These are phyloP conservation scores for Psilocybe sp. DNA, from an alignment of 768 basidiomycete species.

Conservation along the genomic window DNA sequence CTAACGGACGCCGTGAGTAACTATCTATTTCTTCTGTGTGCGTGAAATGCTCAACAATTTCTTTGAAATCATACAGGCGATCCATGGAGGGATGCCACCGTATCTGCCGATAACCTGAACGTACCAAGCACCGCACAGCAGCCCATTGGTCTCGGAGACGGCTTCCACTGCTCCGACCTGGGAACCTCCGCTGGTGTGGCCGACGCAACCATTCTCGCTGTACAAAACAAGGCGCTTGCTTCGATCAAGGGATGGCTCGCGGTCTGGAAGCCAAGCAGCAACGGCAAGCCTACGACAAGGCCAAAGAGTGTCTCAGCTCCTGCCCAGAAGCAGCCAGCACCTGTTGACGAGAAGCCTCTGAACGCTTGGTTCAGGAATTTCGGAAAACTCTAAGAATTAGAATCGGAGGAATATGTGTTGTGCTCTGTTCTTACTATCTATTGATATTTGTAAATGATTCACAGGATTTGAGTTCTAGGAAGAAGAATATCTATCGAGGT, in stretches of 20 bases:
- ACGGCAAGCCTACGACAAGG: constrained; percentile 5
- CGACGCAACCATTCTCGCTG: constrained; percentile 49
- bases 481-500: too few species aligned
- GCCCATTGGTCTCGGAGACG: constrained; percentile 56
- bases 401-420: too few species aligned
- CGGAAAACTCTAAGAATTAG: constrained; percentile 17
- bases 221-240: constrained; percentile 51
- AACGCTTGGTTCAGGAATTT: constrained; percentile 32
- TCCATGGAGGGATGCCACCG: constrained; percentile 69
- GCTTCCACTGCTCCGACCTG: constrained; percentile 71
- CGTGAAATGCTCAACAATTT: background rate
- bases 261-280: constrained; percentile 20
- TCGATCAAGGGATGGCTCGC: constrained; percentile 56
- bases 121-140: constrained; percentile 48
- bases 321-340: background rate
- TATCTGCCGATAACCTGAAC: constrained; percentile 52
- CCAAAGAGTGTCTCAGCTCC: constrained; percentile 14
- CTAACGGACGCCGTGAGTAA: constrained; percentile 61
- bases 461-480: too few species aligned
- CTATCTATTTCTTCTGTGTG: background rate
- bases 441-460: too few species aligned
- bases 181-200: constrained; percentile 31
- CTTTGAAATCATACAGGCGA: constrained; percentile 42
- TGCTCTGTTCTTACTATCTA: too few species aligned
- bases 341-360: constrained; percentile 24